These are phyloP conservation scores for Chenopodium berlandieri DNA, from an alignment of 148 eudicot genomes.

Conservation along the genomic window DNA sequence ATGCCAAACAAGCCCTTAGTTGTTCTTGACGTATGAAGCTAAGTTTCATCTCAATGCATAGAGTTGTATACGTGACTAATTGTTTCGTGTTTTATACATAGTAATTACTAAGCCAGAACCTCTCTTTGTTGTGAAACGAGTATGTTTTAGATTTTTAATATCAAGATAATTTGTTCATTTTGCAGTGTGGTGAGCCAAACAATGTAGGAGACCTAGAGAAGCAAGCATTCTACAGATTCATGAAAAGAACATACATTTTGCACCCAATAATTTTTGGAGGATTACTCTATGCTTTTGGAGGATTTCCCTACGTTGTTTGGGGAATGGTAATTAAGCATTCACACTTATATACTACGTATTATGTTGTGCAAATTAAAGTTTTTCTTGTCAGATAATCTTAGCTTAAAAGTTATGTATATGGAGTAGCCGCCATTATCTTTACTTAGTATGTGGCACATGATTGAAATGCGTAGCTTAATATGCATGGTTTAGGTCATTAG, in stretches of 20 bases:
- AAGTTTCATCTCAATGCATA: no score
- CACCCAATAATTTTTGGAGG: slow-evolving; percentile 63
- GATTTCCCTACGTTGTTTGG: slow-evolving; percentile 73
- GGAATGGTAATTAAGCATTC: slow-evolving; percentile 54
- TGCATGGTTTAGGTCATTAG: no score
- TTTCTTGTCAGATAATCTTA: no score
- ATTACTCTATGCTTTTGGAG: slow-evolving; percentile 56
- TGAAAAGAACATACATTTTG: slow-evolving; percentile 49
- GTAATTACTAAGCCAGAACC: neutral
- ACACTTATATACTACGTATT: no score
- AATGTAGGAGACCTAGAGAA: slow-evolving; percentile 77
- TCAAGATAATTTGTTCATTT: neutral
- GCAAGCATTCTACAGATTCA: slow-evolving; percentile 63
- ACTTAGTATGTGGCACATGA: neutral
- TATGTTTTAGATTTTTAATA: neutral
- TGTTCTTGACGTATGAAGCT: no score
- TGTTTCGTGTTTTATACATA: neutral
- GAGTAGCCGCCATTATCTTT: no score
- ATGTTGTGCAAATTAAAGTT: no score
- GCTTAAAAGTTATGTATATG: no score
- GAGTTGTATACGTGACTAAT: neutral
- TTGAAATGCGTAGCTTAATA: neutral
- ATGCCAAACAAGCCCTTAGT: no score
- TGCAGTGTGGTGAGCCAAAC: slow-evolving; percentile 67
- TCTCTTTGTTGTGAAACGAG: neutral